These are phyloP conservation scores for Backusella circina DNA, from an alignment of 192 early-diverging fungal genomes.

Conservation along the genomic window DNA sequence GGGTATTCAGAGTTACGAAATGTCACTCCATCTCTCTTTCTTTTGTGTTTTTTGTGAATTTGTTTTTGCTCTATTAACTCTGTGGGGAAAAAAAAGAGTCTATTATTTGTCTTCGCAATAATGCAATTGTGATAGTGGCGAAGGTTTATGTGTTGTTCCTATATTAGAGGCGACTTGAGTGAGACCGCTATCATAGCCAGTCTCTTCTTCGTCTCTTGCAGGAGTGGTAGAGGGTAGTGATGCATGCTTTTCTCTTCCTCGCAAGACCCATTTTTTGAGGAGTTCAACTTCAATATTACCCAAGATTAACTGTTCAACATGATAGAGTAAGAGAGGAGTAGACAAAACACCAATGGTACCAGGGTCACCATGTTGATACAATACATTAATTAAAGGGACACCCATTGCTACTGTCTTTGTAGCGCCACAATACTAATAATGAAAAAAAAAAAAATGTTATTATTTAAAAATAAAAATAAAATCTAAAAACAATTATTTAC, in stretches of 20 bases:
- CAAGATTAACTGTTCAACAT: slow-evolving; percentile 66
- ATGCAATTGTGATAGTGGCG: not conserved
- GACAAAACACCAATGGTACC: slow-evolving; percentile 53
- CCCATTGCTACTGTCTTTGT: slow-evolving; percentile 77
- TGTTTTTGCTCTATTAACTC: not conserved
- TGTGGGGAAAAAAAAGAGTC: not conserved
- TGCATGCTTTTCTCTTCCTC: slow-evolving; percentile 16
- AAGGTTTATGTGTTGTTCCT: not conserved
- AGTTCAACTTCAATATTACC: slow-evolving; percentile 56
- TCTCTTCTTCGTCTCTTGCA: slow-evolving; percentile 6
- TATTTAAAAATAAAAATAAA: slow-evolving; percentile 5
- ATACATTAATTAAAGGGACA: slow-evolving; percentile 71
- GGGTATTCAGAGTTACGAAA: not conserved
- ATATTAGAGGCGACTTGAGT: slow-evolving; percentile 7
- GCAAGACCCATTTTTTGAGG: slow-evolving; percentile 52
- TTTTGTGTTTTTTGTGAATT: not conserved
- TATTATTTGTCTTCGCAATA: not conserved
- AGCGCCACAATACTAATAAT: slow-evolving; percentile 56
- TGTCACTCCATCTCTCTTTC: not conserved
- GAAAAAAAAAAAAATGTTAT: not conserved
- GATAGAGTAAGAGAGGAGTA: slow-evolving; percentile 67
- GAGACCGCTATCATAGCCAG: not conserved
- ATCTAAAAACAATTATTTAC: slow-evolving; percentile 15
- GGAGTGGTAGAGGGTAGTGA: not conserved
- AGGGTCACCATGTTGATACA: slow-evolving; percentile 48